Evolutionary conservation across 306 rosid genomes (phyloP), one percentile per base, ranked within the genome.

Genomic region (Medicago ruthenica): DNA sequence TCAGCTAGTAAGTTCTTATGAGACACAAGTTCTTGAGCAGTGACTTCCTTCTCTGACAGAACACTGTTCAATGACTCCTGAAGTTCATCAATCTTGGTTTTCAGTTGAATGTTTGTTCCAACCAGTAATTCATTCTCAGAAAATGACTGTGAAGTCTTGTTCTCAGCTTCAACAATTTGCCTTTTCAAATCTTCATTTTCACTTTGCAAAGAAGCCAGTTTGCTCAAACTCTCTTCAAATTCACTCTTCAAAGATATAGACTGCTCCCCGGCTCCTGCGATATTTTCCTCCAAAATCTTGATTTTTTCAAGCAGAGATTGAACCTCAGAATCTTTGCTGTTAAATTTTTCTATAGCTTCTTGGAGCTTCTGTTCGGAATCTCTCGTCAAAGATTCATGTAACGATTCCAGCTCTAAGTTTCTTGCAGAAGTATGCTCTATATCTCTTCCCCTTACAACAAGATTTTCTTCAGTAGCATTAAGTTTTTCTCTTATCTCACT

Each of bases 121-220:
- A 87, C 88, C 79, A 96, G 83, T 71, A 90, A 73, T 75, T 96
- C 92, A 11, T 90, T 92, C 60, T 92, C 92, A n/a, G 92, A 84
- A 59, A 78, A 77, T 20, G 83, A 82, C 76, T 89, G 91, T 86
- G 93, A 88, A 69, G 71, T 80, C 82, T 87, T 90, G 40, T 81
- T 55, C 83, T 92, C 97, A 0, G 85, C 84, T 80, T 87, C 93
- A 70, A 58, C 60, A 80, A 86, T 75, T 73, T 89, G 59, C 39
- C 75, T 83, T 69, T 79, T 85, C 76, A 92, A 88, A 77, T 88
- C 97, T 80, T 88, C 96, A 71, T 88, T 95, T 41, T 81, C 63
- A 27, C 85, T 80, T 76, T 95, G 83, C 65, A 78, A 80, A 55
- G 88, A 82, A 84, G 84, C 83, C 41, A 87, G 63, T 82, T 88